phyloP scores from a whole-genome alignment of 2,329 filamentous ascomycete genomes.

The Clonostachys rhizophaga region DNA sequence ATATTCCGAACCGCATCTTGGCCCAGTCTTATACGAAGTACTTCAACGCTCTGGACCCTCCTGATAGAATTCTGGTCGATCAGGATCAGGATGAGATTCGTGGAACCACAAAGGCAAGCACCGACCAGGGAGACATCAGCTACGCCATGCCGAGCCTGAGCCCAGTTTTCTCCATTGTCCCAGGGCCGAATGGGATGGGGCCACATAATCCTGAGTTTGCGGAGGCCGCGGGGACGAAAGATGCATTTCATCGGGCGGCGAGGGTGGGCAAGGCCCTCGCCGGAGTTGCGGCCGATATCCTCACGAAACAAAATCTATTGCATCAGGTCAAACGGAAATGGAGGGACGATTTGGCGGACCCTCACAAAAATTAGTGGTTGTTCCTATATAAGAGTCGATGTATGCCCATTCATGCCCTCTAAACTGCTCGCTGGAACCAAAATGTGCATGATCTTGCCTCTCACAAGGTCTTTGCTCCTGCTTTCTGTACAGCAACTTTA shows the following conservation, averaged over 20 bases:
- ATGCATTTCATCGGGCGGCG: conserved; percentile 11
- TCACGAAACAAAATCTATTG: no score
- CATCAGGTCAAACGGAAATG: no score
- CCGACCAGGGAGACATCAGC: conserved; percentile 55
- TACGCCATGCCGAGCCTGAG: conserved; percentile 51
- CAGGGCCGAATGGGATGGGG: conserved; percentile 15
- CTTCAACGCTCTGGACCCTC: conserved; percentile 28
- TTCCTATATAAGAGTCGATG: no score
- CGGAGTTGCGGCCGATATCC: conserved; percentile 9
- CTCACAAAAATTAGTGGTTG: no score
- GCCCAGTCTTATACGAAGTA: conserved; percentile 35
- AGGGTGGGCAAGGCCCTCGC: conserved; percentile 13
- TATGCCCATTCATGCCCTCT: no score
- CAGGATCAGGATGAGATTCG: conserved; percentile 33
- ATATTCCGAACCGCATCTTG: conserved; percentile 46
- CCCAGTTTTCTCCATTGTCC: conserved; percentile 44
- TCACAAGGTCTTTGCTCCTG: no score
- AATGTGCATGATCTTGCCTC: no score
- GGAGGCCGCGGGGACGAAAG: conserved; percentile 10
- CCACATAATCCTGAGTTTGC: conserved; percentile 14
- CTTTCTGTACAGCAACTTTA: no score
- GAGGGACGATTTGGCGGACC: no score
- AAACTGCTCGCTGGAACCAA: no score
- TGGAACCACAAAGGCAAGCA: conserved; percentile 35
- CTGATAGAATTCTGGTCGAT: conserved; percentile 32